Conservation (phyloP, 2,329 filamentous ascomycete genomes). For the Paraphoma chrysanthemicola region DNA sequence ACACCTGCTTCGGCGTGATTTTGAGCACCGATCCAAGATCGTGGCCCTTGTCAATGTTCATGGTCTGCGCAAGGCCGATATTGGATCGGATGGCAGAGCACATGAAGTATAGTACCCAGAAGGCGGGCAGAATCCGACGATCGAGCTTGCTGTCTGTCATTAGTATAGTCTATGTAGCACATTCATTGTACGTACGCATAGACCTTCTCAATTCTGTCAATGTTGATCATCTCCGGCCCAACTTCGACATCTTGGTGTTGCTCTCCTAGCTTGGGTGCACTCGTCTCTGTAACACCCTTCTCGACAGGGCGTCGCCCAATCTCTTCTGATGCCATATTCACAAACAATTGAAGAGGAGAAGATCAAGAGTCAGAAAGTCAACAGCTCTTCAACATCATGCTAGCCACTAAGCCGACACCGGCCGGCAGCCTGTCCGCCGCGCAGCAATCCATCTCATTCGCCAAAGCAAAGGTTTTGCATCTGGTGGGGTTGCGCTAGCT, state of each 20-base stretch:
- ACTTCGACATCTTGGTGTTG: constrained; percentile 42
- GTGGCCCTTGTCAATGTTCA: constrained; percentile 76
- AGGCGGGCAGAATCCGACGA: constrained; percentile 70
- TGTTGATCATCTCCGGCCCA: constrained; percentile 38
- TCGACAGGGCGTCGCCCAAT: constrained; percentile 17
- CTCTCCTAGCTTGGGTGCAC: constrained; percentile 30
- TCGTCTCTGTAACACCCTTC: constrained; percentile 25
- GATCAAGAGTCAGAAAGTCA: constrained; percentile 5
- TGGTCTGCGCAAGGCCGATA: constrained; percentile 91
- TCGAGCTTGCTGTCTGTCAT: constrained; percentile 59
- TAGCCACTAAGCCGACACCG: constrained; percentile 25
- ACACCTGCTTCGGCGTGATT: constrained; percentile 77
- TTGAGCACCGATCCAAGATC: constrained; percentile 76
- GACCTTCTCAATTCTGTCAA: constrained; percentile 46
- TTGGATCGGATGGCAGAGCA: constrained; percentile 92
- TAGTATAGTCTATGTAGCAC: too few species aligned
- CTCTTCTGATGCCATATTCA: constrained; percentile 29
- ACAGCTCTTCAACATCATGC: background rate
- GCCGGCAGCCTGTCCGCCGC: constrained; percentile 8
- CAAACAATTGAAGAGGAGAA: constrained; percentile 6
- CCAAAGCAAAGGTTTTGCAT: constrained; percentile 16
- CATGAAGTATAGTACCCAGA: constrained; percentile 91
- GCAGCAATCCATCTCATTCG: constrained; percentile 16
- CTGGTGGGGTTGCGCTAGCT: constrained; percentile 32
- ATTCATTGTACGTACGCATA: constrained; percentile 40